A percentile compares a stretch with the other conserved stretches of the same genome.
These are phyloP conservation scores for Podospora sp. DNA, from an alignment of 495 filamentous ascomycete species.

Conservation along the genomic window DNA sequence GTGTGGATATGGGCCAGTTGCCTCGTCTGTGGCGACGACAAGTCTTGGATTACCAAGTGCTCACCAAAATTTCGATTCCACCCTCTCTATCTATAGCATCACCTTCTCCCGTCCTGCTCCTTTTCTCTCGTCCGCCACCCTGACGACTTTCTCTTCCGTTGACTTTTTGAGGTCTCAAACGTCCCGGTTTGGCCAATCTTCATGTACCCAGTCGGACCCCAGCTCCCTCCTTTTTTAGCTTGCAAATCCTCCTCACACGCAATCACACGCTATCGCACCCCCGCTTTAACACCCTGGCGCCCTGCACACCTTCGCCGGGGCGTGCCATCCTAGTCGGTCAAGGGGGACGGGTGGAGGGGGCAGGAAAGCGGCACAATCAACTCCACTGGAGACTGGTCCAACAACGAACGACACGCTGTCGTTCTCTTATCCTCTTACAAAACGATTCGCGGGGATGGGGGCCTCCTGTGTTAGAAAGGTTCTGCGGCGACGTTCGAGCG, in stretches of 20 bases:
- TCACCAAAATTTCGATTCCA: too few relatives aligned
- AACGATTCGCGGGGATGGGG: background rate
- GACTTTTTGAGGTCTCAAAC: background rate
- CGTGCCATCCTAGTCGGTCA: constrained; percentile 29
- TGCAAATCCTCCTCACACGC: constrained; percentile 37
- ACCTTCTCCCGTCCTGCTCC: too few relatives aligned
- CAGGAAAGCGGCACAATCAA: constrained; percentile 22
- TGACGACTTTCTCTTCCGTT: too few relatives aligned
- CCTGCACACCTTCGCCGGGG: constrained; percentile 28
- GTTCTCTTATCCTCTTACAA: background rate
- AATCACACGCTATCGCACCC: constrained; percentile 45
- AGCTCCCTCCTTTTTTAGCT: constrained; percentile 26
- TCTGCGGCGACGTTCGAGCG: background rate
- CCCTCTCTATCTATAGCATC: too few relatives aligned
- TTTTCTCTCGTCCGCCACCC: too few relatives aligned
- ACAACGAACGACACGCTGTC: constrained; percentile 15
- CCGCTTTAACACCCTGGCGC: constrained; percentile 38
- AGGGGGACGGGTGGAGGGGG: constrained; percentile 20
- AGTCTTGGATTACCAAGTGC: too few relatives aligned
- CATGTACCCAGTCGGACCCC: constrained; percentile 6
- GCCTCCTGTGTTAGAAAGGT: background rate
- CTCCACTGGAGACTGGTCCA: background rate
- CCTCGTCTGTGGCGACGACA: background rate
- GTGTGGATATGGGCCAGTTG: background rate
- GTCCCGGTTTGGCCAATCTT: background rate